phyloP scores from a whole-genome alignment of 371 early-diverging fungal genomes.

The Chytridiales sp. region DNA sequence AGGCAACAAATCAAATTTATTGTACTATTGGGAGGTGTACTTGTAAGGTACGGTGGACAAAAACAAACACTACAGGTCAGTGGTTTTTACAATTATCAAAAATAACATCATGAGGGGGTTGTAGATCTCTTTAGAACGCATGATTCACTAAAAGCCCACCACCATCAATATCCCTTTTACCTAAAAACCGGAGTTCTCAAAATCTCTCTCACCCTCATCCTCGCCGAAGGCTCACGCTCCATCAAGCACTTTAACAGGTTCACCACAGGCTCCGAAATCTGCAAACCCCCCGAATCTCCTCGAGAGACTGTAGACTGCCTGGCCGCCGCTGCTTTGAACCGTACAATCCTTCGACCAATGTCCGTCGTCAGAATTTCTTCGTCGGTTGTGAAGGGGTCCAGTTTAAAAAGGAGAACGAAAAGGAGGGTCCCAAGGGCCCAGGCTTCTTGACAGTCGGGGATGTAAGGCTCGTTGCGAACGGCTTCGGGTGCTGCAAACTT shows the following conservation, averaged over 20 bases:
- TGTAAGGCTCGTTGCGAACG: conserved; percentile 33
- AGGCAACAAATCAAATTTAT: no score
- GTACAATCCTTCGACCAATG: conserved; percentile 33
- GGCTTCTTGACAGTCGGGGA: conserved; percentile 46
- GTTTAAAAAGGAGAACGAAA: conserved; percentile 50
- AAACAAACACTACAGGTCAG: no score
- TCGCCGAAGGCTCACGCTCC: conserved; percentile 28
- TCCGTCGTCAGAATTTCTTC: conserved; percentile 44
- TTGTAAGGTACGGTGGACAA: no score
- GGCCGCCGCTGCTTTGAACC: conserved; percentile 5
- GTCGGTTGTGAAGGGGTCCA: conserved; percentile 51
- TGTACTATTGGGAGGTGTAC: no score
- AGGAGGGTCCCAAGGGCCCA: conserved; percentile 56
- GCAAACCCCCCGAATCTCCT: conserved; percentile 1
- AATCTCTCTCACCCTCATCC: conserved; percentile 28
- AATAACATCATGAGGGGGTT: no score
- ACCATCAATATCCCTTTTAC: neutral
- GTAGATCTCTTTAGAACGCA: no score
- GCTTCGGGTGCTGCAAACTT: conserved; percentile 56
- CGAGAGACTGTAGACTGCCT: neutral
- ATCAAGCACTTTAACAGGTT: conserved; percentile 30
- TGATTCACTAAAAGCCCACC: neutral
- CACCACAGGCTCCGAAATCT: conserved; percentile 31
- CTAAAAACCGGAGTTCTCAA: conserved; percentile 22
- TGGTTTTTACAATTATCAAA: no score